Conservation (phyloP, 208 protist species). For the Trypanosoma mega region DNA sequence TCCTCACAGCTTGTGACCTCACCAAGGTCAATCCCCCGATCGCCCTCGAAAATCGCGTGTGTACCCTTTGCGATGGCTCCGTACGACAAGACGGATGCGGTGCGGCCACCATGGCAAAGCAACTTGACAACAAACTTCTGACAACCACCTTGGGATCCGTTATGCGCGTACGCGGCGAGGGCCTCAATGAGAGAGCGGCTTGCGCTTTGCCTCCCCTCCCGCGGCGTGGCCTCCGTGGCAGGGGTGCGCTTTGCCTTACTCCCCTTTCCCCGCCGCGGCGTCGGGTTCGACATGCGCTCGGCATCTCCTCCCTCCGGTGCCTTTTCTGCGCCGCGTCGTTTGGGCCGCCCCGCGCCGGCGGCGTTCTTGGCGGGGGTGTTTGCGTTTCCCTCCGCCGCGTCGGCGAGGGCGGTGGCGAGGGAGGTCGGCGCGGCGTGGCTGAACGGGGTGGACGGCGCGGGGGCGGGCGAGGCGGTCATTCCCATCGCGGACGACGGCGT, state of each 20-base stretch:
- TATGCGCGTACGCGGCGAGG: background rate
- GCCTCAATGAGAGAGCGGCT: slow-evolving; percentile 6
- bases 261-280: slow-evolving; percentile 8
- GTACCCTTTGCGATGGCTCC: slow-evolving; percentile 31
- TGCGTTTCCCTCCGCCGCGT: slow-evolving; percentile 22
- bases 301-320: background rate
- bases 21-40: slow-evolving; percentile 77
- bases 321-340: slow-evolving; percentile 7
- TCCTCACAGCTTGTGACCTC: slow-evolving; percentile 54
- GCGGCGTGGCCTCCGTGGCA: background rate
- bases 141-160: background rate
- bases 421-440: slow-evolving; percentile 28
- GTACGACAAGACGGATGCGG: slow-evolving; percentile 23
- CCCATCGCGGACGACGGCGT: slow-evolving; percentile 30
- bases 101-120: slow-evolving; percentile 43
- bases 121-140: slow-evolving; percentile 38
- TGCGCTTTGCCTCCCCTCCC: background rate
- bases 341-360: background rate
- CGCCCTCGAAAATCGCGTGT: slow-evolving; percentile 77
- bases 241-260: background rate
- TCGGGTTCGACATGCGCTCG: slow-evolving; percentile 1
- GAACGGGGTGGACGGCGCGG: slow-evolving; percentile 7
- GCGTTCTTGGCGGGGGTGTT: background rate
- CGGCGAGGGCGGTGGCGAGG: slow-evolving; percentile 16
- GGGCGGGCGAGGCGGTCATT: slow-evolving; percentile 25